Percentiles rank a stretch among this genome's conserved stretches.
These are phyloP conservation scores for Theileria luwenshuni DNA, from an alignment of 169 alveolate species.

Conservation along the genomic window DNA sequence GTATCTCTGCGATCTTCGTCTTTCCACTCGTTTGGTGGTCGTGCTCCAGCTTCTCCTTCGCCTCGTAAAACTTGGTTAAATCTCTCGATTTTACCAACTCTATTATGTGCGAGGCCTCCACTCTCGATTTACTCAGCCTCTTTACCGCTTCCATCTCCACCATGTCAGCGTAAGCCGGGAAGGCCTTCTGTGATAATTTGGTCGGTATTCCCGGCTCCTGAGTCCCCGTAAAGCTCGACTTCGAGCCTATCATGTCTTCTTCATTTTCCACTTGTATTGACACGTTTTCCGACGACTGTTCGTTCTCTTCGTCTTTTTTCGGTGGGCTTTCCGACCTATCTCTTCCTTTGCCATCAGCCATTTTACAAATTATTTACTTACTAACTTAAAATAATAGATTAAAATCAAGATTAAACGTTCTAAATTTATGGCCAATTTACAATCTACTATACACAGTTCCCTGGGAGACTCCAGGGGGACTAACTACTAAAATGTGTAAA, in stretches of 20 bases:
- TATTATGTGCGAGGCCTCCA: conserved; percentile 56
- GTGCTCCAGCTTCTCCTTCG: conserved; percentile 57
- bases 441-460: too few relatives aligned
- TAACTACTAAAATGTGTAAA: too few relatives aligned
- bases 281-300: neutral
- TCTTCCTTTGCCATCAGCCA: neutral
- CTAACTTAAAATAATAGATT: too few relatives aligned
- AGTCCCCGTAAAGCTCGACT: neutral
- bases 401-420: too few relatives aligned
- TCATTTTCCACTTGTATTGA: neutral
- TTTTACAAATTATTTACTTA: too few relatives aligned
- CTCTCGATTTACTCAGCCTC: conserved; percentile 40
- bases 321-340: neutral
- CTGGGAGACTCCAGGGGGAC: too few relatives aligned
- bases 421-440: too few relatives aligned
- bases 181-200: conserved; percentile 38
- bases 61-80: conserved; percentile 63
- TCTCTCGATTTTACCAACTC: conserved; percentile 58
- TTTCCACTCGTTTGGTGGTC: conserved; percentile 72
- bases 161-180: conserved; percentile 60
- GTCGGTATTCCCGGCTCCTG: conserved; percentile 11
- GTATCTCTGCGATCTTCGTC: conserved; percentile 70
- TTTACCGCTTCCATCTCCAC: conserved; percentile 53
- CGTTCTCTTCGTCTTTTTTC: neutral
- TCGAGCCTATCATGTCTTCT: neutral